A percentile compares a stretch with the other conserved stretches of the same genome.
These are phyloP conservation scores for Orbilia javanica DNA, from an alignment of 2,329 filamentous ascomycete genomes.

Conservation along the genomic window DNA sequence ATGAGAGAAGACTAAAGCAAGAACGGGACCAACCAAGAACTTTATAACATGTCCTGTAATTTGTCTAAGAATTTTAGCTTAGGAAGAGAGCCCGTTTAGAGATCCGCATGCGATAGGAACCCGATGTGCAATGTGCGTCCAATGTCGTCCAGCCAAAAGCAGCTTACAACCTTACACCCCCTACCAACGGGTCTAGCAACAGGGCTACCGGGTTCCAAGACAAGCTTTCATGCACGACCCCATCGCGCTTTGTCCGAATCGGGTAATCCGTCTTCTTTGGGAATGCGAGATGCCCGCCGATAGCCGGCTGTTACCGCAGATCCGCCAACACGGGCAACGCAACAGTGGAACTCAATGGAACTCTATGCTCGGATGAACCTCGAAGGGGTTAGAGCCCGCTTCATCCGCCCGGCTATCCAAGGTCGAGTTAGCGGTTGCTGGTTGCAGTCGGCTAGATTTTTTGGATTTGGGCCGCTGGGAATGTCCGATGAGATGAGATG, in stretches of 20 bases:
- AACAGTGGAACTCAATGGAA: slow-evolving; percentile 1
- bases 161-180: not conserved
- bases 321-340: slow-evolving; percentile 51
- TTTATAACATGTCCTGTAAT: slow-evolving; percentile 32
- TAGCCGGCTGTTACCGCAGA: slow-evolving; percentile 66
- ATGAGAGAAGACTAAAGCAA: slow-evolving; percentile 10
- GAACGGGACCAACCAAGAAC: slow-evolving; percentile 58
- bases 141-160: slow-evolving; percentile 18
- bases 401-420: slow-evolving; percentile 53
- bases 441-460: slow-evolving; percentile 40
- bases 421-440: slow-evolving; percentile 1
- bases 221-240: slow-evolving; percentile 15
- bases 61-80: slow-evolving; percentile 36
- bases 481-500: slow-evolving; percentile 50
- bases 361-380: not conserved
- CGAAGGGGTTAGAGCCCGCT: slow-evolving; percentile 39
- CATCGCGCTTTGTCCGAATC: slow-evolving; percentile 46
- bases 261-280: slow-evolving; percentile 59
- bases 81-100: slow-evolving; percentile 3
- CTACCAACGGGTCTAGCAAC: not conserved
- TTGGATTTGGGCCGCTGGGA: not conserved
- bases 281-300: slow-evolving; percentile 63
- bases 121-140: not conserved
- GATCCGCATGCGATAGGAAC: not conserved
- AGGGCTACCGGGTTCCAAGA: slow-evolving; percentile 14